Evolutionary conservation across 2,329 filamentous ascomycete species (phyloP).

Genomic region (Pseudogymnoascus verrucosus): DNA sequence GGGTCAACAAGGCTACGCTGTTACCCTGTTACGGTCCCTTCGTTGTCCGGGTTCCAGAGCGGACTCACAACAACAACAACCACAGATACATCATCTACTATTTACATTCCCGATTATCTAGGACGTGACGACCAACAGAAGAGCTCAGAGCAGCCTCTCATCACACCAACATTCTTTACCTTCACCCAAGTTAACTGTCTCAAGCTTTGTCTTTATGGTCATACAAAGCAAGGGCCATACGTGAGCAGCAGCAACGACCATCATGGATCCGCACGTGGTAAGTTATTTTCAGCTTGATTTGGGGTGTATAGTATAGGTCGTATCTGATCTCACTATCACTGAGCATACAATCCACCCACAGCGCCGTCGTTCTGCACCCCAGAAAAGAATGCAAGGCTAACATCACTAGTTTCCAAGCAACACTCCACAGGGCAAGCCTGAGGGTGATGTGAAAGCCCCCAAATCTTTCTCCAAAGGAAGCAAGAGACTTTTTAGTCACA

Average conservation of each 20-base stretch:
- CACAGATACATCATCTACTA: background rate
- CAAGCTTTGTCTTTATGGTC: background rate
- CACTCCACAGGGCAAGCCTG: background rate
- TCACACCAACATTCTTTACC: background rate
- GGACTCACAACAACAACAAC: constrained; percentile 33
- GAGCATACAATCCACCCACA: background rate
- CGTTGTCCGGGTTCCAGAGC: constrained; percentile 19
- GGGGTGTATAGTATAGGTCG: background rate
- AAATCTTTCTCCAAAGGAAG: constrained; percentile 16
- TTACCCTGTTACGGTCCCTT: constrained; percentile 36
- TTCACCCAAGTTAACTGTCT: background rate
- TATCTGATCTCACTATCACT: background rate
- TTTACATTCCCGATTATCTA: background rate
- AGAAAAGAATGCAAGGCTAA: constrained; percentile 3
- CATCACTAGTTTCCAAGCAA: background rate
- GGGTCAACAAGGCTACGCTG: constrained; percentile 6
- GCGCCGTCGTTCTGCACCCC: background rate
- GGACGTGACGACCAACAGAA: background rate
- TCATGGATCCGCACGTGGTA: constrained; percentile 1
- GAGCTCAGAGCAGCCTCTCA: background rate
- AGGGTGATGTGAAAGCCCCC: background rate
- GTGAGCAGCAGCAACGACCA: background rate
- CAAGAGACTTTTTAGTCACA: constrained; percentile 27
- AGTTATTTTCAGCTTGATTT: background rate
- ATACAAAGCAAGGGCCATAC: background rate